Base-by-base conservation (phyloP, 345 rosid species). In the Bruguiera parviflora region DNA sequence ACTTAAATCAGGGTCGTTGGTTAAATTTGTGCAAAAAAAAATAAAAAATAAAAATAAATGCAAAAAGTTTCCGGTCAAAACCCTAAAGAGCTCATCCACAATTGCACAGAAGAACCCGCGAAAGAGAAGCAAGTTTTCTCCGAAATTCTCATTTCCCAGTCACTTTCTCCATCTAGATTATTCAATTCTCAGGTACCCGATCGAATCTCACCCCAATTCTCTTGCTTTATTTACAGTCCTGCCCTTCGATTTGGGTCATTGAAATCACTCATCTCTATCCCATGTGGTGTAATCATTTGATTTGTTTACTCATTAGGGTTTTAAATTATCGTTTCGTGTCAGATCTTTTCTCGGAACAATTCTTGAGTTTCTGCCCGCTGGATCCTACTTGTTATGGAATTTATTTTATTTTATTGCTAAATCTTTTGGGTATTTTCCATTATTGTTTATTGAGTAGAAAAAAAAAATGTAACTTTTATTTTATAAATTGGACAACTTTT, bases 41-140 rank as follows among this genome's bases (percentile, higher is more conserved):
- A 39, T 0, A 39, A 6, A 6, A 8, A 1, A 37, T 37, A 9
- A 8, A 37, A 43, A 9, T 47, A 61, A 33, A 52, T 53, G 3
- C 3, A 6, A 25, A 35, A 53, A 35, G 28, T 22, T 22, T 28
- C 55, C 32, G 57, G 74, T 71, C 68, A 63, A 71, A 71, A 71
- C 74, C 68, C 74, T 71, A 71, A 55, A 71, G 37, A n/a, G 8
- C 57, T 20, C 4, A 27, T 47, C 19, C 53, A 8, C 18, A 24
- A 31, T 15, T 5, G 47, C 57, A 32, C 46, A 29, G 64, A 58
- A 20, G 43, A 51, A 13, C 43, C 15, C 5, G 27, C 20, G n/a
- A 16, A 8, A 29, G 27, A 22, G 18, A 22, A 51, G 55, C 33
- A 47, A 61, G 31, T 35, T 43, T 29, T 13, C 65, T 1, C 53